Percentiles rank a stretch among this genome's conserved stretches.
These are phyloP conservation scores for Isoetes taiwanensis DNA, from an alignment of 75 land plant species.

Conservation along the genomic window DNA sequence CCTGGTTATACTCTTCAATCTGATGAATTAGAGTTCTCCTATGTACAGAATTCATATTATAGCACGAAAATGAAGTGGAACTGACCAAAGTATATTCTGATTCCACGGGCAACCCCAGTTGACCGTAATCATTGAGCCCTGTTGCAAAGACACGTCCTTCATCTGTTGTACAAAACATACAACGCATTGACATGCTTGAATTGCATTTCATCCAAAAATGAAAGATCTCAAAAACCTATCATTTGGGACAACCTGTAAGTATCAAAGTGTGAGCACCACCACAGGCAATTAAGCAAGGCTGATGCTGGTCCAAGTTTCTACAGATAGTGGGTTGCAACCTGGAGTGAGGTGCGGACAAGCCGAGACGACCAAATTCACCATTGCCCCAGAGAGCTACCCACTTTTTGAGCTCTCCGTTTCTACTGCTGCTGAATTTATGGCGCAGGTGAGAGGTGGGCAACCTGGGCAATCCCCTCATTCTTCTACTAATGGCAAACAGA, in stretches of 20 bases:
- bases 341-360: slow-evolving; percentile 36
- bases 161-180: slow-evolving; percentile 28
- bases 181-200: background rate
- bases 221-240: background rate
- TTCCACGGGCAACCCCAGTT: slow-evolving; percentile 41
- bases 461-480: no score
- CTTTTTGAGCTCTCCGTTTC: no score
- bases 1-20: no score
- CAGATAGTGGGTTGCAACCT: slow-evolving; percentile 39
- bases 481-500: no score
- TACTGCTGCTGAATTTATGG: no score
- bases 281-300: slow-evolving; percentile 43
- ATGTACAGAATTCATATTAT: no score
- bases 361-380: slow-evolving; percentile 70
- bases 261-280: slow-evolving; percentile 94
- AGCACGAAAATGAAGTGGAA: no score
- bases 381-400: slow-evolving; percentile 82
- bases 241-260: slow-evolving; percentile 78
- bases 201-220: background rate
- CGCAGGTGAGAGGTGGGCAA: no score
- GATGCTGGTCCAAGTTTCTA: slow-evolving; percentile 12
- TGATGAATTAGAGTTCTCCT: no score
- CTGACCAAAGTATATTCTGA: slow-evolving; percentile 29
- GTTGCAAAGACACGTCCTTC: slow-evolving; percentile 69
- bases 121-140: slow-evolving; percentile 82